Conservation (phyloP, 2,329 filamentous ascomycete genomes). For the Arthrocladium fulminans region DNA sequence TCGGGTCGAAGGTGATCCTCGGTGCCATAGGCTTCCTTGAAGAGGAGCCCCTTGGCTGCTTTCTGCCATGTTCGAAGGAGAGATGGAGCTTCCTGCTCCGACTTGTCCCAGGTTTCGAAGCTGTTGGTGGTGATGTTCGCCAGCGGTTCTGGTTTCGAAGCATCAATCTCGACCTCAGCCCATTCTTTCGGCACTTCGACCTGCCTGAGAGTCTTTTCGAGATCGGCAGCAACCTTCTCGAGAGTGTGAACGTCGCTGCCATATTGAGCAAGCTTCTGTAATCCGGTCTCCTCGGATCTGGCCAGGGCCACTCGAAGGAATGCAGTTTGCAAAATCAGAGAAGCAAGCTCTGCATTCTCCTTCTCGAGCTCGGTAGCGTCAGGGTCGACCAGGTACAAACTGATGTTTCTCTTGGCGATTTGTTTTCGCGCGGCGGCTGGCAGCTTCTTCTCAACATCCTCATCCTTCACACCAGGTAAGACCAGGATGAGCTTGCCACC, state of each 20-base stretch:
- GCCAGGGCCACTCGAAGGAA: conserved; percentile 72
- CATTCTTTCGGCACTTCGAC: conserved; percentile 72
- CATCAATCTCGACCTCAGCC: conserved; percentile 59
- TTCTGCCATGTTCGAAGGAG: conserved; percentile 69
- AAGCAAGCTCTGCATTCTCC: conserved; percentile 52
- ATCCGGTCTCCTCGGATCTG: conserved; percentile 51
- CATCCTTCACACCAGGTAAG: conserved; percentile 71
- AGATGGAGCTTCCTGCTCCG: conserved; percentile 58
- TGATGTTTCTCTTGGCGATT: conserved; percentile 59
- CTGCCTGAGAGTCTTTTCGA: conserved; percentile 62
- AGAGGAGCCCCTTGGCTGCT: conserved; percentile 76
- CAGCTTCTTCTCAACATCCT: conserved; percentile 81
- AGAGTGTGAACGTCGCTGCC: conserved; percentile 53
- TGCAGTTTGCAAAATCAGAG: conserved; percentile 65
- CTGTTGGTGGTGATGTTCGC: conserved; percentile 65
- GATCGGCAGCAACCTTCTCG: conserved; percentile 50
- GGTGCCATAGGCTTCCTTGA: conserved; percentile 89
- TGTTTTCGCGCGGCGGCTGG: conserved; percentile 61
- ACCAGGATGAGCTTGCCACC: conserved; percentile 67
- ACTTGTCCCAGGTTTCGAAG: conserved; percentile 72
- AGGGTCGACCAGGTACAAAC: conserved; percentile 68
- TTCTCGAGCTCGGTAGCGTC: conserved; percentile 59
- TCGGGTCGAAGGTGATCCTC: conserved; percentile 70
- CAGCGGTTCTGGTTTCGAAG: conserved; percentile 46
- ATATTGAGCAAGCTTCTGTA: conserved; percentile 57